phyloP scores from a whole-genome alignment of 2,329 filamentous ascomycete genomes.

The Hortaea werneckii region DNA sequence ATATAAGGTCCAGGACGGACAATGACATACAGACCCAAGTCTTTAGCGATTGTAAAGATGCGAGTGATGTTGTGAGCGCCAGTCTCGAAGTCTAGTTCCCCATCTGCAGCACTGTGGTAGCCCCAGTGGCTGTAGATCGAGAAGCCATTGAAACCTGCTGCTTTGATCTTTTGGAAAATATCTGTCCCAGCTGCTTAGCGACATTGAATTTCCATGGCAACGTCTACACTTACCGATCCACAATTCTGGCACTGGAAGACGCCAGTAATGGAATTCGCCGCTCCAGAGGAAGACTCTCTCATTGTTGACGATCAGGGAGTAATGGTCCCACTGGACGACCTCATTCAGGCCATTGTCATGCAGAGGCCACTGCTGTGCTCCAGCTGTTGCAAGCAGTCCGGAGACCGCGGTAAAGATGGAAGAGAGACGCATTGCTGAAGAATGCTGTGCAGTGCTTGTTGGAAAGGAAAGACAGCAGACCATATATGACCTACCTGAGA shows the following conservation, averaged over 20 bases:
- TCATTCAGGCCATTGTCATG: slow-evolving; percentile 39
- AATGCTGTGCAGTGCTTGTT: too few relatives aligned
- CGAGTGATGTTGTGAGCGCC: slow-evolving; percentile 45
- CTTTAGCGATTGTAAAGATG: slow-evolving; percentile 44
- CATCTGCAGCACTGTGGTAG: slow-evolving; percentile 11
- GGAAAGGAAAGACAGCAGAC: too few relatives aligned
- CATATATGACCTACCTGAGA: too few relatives aligned
- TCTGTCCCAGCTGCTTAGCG: slow-evolving; percentile 16
- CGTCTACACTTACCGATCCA: slow-evolving; percentile 24
- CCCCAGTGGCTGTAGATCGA: slow-evolving; percentile 37
- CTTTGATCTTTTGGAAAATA: slow-evolving; percentile 42
- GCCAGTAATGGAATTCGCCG: slow-evolving; percentile 43
- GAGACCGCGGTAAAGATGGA: not conserved
- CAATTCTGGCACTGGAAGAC: slow-evolving; percentile 39
- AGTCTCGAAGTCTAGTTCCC: slow-evolving; percentile 36
- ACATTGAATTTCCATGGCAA: not conserved
- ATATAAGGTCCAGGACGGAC: slow-evolving; percentile 50
- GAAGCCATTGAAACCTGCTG: slow-evolving; percentile 40
- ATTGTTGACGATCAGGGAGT: slow-evolving; percentile 42
- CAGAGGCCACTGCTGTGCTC: slow-evolving; percentile 32
- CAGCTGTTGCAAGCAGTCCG: slow-evolving; percentile 7
- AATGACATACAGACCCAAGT: slow-evolving; percentile 46
- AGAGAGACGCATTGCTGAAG: not conserved
- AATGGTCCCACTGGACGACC: slow-evolving; percentile 44
- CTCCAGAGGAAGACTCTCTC: slow-evolving; percentile 33